Evolutionary conservation across 768 basidiomycete species (phyloP).

Genomic region (Trametes maxima): DNA sequence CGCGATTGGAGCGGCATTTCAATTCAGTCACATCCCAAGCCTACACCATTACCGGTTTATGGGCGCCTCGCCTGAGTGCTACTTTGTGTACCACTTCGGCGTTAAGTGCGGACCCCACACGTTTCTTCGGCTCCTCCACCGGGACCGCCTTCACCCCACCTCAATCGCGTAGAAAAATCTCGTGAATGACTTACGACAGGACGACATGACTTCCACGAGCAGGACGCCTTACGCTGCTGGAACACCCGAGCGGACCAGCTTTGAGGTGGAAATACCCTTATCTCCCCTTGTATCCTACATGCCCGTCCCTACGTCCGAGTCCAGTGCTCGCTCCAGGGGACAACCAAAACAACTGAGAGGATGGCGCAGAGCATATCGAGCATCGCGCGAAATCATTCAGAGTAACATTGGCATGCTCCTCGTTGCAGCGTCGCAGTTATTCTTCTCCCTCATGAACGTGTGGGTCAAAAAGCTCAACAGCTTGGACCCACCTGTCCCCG

Average conservation of each 20-base stretch:
- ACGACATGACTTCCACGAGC: slow-evolving; percentile 9
- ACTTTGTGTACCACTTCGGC: too few relatives aligned
- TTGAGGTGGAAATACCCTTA: slow-evolving; percentile 8
- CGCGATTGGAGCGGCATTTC: too few relatives aligned
- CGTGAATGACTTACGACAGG: not conserved
- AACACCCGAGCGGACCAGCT: slow-evolving; percentile 10
- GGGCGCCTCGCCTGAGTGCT: too few relatives aligned
- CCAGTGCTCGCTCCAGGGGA: not conserved
- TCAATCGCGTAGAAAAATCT: not conserved
- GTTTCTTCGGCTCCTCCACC: too few relatives aligned
- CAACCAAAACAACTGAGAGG: not conserved
- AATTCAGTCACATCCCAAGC: too few relatives aligned
- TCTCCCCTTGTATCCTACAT: slow-evolving; percentile 14
- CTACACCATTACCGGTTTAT: too few relatives aligned
- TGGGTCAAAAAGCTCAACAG: slow-evolving; percentile 63
- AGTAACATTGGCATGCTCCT: slow-evolving; percentile 62
- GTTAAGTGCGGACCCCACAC: too few relatives aligned
- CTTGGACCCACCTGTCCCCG: slow-evolving; percentile 59
- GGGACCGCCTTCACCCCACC: too few relatives aligned
- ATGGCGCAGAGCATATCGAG: not conserved
- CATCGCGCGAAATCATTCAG: slow-evolving; percentile 5
- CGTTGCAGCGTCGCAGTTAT: slow-evolving; percentile 57
- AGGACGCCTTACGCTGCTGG: slow-evolving; percentile 7
- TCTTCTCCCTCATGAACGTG: slow-evolving; percentile 62
- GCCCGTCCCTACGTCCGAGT: not conserved